phyloP scores from a whole-genome alignment of 2,329 filamentous ascomycete genomes.

The Pseudogymnoascus sp. region DNA sequence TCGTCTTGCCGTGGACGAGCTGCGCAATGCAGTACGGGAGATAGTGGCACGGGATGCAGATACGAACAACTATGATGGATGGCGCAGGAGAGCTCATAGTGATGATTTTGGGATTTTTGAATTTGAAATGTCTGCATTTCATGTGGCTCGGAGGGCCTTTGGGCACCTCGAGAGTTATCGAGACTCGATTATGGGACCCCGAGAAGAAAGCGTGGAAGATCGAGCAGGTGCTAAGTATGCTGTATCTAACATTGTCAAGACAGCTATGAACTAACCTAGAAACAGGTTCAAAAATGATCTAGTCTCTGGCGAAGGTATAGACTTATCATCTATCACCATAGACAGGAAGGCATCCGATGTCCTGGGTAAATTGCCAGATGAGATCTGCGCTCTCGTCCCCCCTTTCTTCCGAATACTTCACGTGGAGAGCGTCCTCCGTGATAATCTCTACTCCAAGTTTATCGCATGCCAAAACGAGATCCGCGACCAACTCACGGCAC shows the following conservation, averaged over 20 bases:
- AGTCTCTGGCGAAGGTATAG: conserved; percentile 14
- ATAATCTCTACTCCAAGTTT: conserved; percentile 30
- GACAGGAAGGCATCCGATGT: conserved; percentile 27
- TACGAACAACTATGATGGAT: conserved; percentile 13
- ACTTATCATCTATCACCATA: conserved; percentile 18
- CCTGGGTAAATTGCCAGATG: conserved; percentile 28
- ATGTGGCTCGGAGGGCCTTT: conserved; percentile 13
- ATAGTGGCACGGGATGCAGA: conserved; percentile 14
- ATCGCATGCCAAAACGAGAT: conserved; percentile 25
- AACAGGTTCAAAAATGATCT: conserved; percentile 12
- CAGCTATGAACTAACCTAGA: not conserved
- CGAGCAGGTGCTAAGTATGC: not conserved
- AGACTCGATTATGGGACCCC: not conserved
- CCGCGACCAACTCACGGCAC: conserved; percentile 20
- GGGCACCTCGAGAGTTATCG: conserved; percentile 17
- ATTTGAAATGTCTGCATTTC: conserved; percentile 16
- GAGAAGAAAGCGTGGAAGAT: not conserved
- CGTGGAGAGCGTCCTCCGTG: conserved; percentile 34
- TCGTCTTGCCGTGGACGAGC: conserved; percentile 15
- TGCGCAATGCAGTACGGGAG: conserved; percentile 13
- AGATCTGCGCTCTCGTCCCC: conserved; percentile 31
- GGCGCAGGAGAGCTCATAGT: conserved; percentile 11
- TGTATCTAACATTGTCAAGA: not conserved
- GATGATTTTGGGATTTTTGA: conserved; percentile 12
- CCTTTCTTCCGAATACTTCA: conserved; percentile 32